Conservation (phyloP, 345 rosid species). For the Euphorbia lathyris region DNA sequence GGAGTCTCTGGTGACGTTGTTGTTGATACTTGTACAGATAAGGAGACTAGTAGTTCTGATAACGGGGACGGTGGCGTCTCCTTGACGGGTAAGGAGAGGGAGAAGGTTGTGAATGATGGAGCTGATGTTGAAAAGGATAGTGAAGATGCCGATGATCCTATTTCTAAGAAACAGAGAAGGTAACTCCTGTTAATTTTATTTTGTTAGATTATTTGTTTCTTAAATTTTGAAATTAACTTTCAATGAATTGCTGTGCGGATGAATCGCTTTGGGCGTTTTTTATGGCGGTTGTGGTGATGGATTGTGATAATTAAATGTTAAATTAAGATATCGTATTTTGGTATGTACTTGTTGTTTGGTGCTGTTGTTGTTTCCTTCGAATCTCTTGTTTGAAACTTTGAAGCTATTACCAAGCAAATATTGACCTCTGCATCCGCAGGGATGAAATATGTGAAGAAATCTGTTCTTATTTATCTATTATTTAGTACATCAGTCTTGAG, state of each 20-base stretch:
- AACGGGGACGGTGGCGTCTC: slow-evolving; percentile 4
- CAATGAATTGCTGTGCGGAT: background rate
- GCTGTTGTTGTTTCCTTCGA: background rate
- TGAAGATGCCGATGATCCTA: slow-evolving; percentile 26
- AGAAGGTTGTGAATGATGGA: slow-evolving; percentile 11
- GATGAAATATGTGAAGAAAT: background rate
- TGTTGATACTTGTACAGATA: slow-evolving; percentile 20
- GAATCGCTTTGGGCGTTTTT: too few species aligned
- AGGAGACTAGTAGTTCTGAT: slow-evolving; percentile 20
- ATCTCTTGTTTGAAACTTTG: too few species aligned
- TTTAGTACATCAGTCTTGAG: background rate
- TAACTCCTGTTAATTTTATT: too few species aligned
- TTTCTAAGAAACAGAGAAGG: slow-evolving; percentile 55
- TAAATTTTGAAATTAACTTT: background rate
- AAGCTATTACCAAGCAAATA: too few species aligned
- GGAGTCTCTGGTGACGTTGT: slow-evolving; percentile 17
- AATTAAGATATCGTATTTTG: background rate
- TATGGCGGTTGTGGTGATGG: background rate
- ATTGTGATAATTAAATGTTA: background rate
- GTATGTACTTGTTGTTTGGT: too few species aligned
- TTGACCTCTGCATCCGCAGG: too few species aligned
- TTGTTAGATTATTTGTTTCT: background rate
- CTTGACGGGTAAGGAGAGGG: slow-evolving; percentile 7
- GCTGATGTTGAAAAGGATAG: slow-evolving; percentile 14
- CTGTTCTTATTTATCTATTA: background rate